A percentile compares a stretch with the other conserved stretches of the same genome.
Conservation (phyloP, 176 grass and related monocot genomes). For the Neostapfia colusana region DNA sequence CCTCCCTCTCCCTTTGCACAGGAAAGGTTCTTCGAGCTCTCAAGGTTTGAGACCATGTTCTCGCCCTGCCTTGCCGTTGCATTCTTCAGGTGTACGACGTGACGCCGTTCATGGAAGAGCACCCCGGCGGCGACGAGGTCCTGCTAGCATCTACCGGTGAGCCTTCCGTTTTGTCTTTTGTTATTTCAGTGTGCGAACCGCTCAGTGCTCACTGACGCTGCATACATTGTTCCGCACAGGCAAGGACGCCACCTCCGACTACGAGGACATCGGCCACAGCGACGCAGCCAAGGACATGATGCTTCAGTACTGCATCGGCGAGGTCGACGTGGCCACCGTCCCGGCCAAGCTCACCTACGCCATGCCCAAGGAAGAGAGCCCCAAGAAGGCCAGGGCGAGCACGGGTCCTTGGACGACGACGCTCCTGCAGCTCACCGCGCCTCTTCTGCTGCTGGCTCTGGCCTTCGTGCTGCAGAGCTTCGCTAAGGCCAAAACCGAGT, state of each 20-base stretch:
- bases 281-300: slow-evolving; percentile 56
- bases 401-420: slow-evolving; percentile 18
- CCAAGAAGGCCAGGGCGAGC: not conserved
- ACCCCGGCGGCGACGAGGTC: slow-evolving; percentile 92
- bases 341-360: slow-evolving; percentile 28
- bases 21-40: not conserved
- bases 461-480: slow-evolving; percentile 44
- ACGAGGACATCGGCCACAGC: slow-evolving; percentile 74
- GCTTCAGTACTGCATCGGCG: slow-evolving; percentile 63
- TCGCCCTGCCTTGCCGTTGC: not conserved
- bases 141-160: slow-evolving; percentile 71
- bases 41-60: not conserved
- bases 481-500: slow-evolving; percentile 37
- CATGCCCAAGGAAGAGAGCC: not conserved
- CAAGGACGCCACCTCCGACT: slow-evolving; percentile 84
- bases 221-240: slow-evolving; percentile 32
- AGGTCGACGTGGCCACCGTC: slow-evolving; percentile 54
- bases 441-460: slow-evolving; percentile 38
- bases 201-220: not conserved
- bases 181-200: not conserved
- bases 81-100: slow-evolving; percentile 78
- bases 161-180: not conserved
- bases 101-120: slow-evolving; percentile 86
- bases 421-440: slow-evolving; percentile 50
- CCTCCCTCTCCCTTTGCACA: too few relatives aligned